These are phyloP conservation scores for Tephrocybe sp. DNA, from an alignment of 768 basidiomycete species.

Conservation along the genomic window DNA sequence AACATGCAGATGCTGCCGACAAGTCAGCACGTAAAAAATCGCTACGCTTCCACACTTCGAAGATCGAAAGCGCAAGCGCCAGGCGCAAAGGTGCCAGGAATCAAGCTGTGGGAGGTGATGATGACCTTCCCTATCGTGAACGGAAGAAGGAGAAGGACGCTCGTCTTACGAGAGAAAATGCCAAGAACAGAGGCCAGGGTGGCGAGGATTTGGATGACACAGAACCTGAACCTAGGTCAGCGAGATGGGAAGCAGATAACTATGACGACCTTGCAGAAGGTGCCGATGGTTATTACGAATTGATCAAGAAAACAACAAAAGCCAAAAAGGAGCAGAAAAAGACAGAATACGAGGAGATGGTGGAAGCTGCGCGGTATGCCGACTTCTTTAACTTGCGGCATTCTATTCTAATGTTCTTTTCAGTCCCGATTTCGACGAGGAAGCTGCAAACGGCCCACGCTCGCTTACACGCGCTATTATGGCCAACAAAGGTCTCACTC, in stretches of 20 bases:
- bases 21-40: constrained; percentile 81
- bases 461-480: constrained; percentile 89
- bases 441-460: constrained; percentile 66
- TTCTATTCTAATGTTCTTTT: constrained; percentile 5
- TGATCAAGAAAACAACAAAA: constrained; percentile 74
- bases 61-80: constrained; percentile 81
- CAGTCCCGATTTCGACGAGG: constrained; percentile 32
- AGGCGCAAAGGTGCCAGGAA: constrained; percentile 73
- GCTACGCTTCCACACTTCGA: constrained; percentile 90
- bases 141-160: constrained; percentile 63
- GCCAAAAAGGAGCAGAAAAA: constrained; percentile 80
- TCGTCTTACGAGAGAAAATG: constrained; percentile 53
- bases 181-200: constrained; percentile 44
- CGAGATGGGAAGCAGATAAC: constrained; percentile 37
- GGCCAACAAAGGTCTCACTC: constrained; percentile 93
- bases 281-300: constrained; percentile 87
- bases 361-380: constrained; percentile 57
- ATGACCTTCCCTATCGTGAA: constrained; percentile 90
- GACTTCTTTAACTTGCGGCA: background rate
- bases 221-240: constrained; percentile 41
- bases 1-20: constrained; percentile 74
- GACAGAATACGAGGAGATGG: constrained; percentile 71
- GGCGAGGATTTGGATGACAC: constrained; percentile 69
- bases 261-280: too few species aligned
- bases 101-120: constrained; percentile 82